A percentile compares a stretch with the other conserved stretches of the same genome.
Evolutionary conservation across 352 stramenopile species (phyloP).

Genomic region (Pythium dissimile): DNA sequence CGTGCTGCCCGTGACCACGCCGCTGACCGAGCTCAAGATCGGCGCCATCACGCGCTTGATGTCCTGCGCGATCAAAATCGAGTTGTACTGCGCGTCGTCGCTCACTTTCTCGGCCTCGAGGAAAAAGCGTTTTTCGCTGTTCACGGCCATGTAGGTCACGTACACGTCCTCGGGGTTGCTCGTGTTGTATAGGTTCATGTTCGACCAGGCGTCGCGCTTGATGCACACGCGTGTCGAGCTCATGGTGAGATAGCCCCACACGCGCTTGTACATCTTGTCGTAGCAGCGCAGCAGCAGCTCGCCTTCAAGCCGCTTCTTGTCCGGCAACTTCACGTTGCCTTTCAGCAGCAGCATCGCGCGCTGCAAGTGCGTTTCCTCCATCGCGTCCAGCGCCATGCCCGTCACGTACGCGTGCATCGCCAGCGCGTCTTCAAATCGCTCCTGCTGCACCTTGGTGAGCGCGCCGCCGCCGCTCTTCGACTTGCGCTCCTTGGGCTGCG

Average conservation of each 20-base stretch:
- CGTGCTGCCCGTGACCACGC: constrained; percentile 72
- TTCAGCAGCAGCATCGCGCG: constrained; percentile 59
- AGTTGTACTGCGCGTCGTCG: constrained; percentile 66
- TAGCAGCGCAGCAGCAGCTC: constrained; percentile 69
- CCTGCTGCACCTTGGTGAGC: constrained; percentile 60
- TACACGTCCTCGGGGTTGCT: constrained; percentile 64
- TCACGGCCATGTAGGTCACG: constrained; percentile 80
- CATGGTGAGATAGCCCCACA: constrained; percentile 71
- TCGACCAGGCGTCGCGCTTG: constrained; percentile 78
- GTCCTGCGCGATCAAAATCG: constrained; percentile 77
- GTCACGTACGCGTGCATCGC: constrained; percentile 83
- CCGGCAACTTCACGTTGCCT: constrained; percentile 52
- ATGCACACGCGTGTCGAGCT: constrained; percentile 63
- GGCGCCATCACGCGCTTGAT: constrained; percentile 80
- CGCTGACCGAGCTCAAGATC: constrained; percentile 65
- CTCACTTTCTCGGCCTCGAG: constrained; percentile 70
- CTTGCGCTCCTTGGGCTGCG: constrained; percentile 33
- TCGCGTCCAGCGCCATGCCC: constrained; percentile 70
- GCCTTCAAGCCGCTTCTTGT: constrained; percentile 65
- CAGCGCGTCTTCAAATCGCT: constrained; percentile 73
- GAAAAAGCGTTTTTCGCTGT: constrained; percentile 77
- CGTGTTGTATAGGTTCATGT: constrained; percentile 72
- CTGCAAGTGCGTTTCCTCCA: constrained; percentile 70
- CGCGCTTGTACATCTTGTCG: constrained; percentile 84
- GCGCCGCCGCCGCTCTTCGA: constrained; percentile 33